Base-by-base conservation (phyloP, 2,329 filamentous ascomycete species). In the Sphaerostilbella broomeana region DNA sequence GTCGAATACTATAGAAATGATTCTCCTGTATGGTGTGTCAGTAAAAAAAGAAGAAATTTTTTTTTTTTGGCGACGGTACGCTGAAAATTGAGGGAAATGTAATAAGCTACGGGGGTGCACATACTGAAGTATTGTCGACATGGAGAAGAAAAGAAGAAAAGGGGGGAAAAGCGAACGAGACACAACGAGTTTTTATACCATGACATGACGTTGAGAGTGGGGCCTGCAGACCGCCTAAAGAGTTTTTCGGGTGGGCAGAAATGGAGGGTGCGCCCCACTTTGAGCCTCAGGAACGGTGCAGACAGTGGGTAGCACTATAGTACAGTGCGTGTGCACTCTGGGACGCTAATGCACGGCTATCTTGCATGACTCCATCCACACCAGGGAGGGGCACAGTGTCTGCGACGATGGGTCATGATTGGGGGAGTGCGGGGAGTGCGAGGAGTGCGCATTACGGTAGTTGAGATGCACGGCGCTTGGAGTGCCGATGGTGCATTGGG, bases 1-100 rank as follows among this genome's bases (percentile, higher is more conserved):
- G 84, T 88, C 80, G 80, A 86, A 75, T 81, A 89, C 87, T 95
- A 88, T 89, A 94, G 84, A 94, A 94, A 86, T 86, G 86, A 90
- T 90, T 89, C 85, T 87, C 67, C 62, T 71, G 61, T 49, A 51
- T 51, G 26, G 42, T 39, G 46, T 42, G 49, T 56, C 50, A 57
- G 52, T 43, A 46, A 43, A 33, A 21, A 13, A 8, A 27, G 17
- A 16, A 26, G n/a, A n/a, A 9, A 22, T 27, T 18, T 17, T 29
- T 7, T 20, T 10, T 18, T n/a, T n/a, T n/a, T n/a, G n/a, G n/a
- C n/a, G n/a, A n/a, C n/a, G n/a, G n/a, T n/a, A n/a, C 20, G 21
- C 15, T 4, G 17, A 17, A 15, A 26, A 15, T 37, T 37, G 41
- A 28, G 48, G 45, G 40, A 13, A 26, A 38, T 30, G 43, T 47